Conservation (phyloP, 176 grass and related monocot species). For the Bolboschoenus planiculmis region DNA sequence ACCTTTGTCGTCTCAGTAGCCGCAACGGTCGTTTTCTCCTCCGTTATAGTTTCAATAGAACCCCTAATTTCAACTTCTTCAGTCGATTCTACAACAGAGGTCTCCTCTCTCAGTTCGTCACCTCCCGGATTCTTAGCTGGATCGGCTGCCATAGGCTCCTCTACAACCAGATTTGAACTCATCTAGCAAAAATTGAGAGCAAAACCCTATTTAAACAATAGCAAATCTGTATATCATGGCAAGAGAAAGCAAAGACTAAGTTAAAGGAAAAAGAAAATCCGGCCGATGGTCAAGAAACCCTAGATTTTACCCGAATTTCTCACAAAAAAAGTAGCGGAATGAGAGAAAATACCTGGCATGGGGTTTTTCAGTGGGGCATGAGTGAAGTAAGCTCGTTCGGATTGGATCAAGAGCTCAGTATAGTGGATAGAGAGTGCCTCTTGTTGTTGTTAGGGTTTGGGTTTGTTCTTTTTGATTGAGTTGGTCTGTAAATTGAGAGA, state of each 20-base stretch:
- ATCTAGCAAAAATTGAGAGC: neutral
- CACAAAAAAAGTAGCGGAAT: neutral
- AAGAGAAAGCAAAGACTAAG: neutral
- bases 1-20: conserved; percentile 13
- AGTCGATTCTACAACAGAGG: neutral
- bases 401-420: conserved; percentile 1
- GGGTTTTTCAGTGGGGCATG: neutral
- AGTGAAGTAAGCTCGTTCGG: neutral
- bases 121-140: neutral
- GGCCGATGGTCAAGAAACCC: neutral
- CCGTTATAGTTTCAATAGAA: neutral
- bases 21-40: conserved; percentile 1
- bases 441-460: conserved; percentile 1
- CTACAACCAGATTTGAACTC: conserved; percentile 17
- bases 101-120: neutral
- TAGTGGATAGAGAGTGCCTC: neutral
- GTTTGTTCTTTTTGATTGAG: neutral
- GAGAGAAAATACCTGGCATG: neutral
- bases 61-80: neutral
- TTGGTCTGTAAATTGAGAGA: neutral
- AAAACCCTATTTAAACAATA: neutral
- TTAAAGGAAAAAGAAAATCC: neutral
- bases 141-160: conserved; percentile 14
- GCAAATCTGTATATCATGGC: neutral
- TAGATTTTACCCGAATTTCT: neutral